A percentile compares a stretch with the other conserved stretches of the same genome.
Conservation (phyloP, 345 rosid genomes). For the Tarenaya hassleriana region DNA sequence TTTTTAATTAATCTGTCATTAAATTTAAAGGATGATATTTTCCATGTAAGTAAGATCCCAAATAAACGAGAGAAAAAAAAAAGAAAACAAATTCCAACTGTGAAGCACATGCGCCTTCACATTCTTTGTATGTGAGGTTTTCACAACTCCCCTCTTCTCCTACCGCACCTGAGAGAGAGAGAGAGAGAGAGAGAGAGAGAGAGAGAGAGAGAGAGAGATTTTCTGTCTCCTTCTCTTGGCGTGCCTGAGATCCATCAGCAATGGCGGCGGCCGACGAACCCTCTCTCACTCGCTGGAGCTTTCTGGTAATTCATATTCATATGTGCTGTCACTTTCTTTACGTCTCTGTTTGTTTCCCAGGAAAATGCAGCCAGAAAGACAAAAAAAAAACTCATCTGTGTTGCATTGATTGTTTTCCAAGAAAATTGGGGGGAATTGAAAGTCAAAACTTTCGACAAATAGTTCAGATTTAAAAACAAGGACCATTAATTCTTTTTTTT, state of each 20-base stretch:
- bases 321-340: not conserved
- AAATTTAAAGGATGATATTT: too few species aligned
- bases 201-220: not conserved
- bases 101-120: slow-evolving; percentile 3
- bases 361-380: slow-evolving; percentile 8
- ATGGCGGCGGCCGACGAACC: slow-evolving; percentile 70
- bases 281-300: slow-evolving; percentile 74
- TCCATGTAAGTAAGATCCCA: too few species aligned
- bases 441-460: slow-evolving; percentile 18
- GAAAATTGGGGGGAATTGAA: slow-evolving; percentile 14
- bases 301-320: slow-evolving; percentile 44
- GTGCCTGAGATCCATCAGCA: slow-evolving; percentile 16
- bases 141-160: slow-evolving; percentile 15
- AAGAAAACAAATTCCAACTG: not conserved
- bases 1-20: too few species aligned
- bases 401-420: not conserved
- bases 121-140: not conserved
- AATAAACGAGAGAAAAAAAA: too few species aligned
- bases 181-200: not conserved
- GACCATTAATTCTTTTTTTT: not conserved
- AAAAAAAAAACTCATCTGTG: too few species aligned
- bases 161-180: not conserved
- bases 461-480: not conserved
- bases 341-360: slow-evolving; percentile 4
- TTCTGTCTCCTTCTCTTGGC: slow-evolving; percentile 5